Percentiles rank a stretch among this genome's conserved stretches.
These are phyloP conservation scores for Geranium rotundifolium DNA, from an alignment of 345 rosid genomes.

Conservation along the genomic window DNA sequence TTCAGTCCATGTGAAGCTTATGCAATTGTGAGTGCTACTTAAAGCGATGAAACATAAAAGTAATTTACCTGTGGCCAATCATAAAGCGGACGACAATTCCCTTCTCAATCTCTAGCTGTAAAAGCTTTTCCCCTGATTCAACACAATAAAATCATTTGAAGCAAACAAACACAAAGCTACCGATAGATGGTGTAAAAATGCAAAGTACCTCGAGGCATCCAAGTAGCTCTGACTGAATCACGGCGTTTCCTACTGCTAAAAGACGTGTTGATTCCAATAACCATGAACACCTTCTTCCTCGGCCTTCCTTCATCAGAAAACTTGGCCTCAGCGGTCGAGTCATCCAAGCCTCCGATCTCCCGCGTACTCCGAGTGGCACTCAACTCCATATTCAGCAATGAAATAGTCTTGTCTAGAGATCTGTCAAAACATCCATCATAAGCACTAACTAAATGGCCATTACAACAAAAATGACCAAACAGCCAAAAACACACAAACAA, in stretches of 20 bases:
- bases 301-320: constrained; percentile 13
- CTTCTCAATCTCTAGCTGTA: constrained; percentile 70
- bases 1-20: neutral
- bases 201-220: constrained; percentile 94
- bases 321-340: constrained; percentile 20
- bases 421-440: constrained; percentile 20
- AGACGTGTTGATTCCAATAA: constrained; percentile 90
- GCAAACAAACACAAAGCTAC: constrained; percentile 1
- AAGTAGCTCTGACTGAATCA: constrained; percentile 87
- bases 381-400: constrained; percentile 57
- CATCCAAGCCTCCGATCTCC: constrained; percentile 28
- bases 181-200: neutral
- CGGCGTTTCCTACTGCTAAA: constrained; percentile 97
- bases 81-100: constrained; percentile 87
- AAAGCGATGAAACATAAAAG: neutral
- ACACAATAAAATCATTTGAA: neutral
- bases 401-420: constrained; percentile 70
- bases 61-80: constrained; percentile 88
- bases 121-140: constrained; percentile 62
- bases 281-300: constrained; percentile 67
- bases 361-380: constrained; percentile 49
- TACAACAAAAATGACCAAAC: neutral
- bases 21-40: neutral
- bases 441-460: neutral
- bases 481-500: neutral